phyloP scores from a whole-genome alignment of 2,329 filamentous ascomycete genomes.

The Talaromyces sp. region DNA sequence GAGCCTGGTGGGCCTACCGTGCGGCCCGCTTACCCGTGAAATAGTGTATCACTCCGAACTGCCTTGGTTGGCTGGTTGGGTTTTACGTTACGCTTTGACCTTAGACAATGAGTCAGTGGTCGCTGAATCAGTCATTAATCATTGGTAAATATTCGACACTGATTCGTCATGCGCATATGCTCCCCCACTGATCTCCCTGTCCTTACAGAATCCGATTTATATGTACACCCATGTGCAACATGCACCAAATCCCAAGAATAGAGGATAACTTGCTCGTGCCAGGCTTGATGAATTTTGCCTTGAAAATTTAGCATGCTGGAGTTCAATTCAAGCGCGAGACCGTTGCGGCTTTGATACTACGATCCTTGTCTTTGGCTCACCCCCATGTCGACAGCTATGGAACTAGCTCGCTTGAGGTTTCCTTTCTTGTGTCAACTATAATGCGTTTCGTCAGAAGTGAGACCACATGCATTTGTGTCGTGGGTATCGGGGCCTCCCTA shows the following conservation, averaged over 20 bases:
- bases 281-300: neutral
- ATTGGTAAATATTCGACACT: too few species aligned
- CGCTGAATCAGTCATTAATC: too few species aligned
- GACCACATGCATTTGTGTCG: neutral
- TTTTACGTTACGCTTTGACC: too few species aligned
- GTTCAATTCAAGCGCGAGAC: neutral
- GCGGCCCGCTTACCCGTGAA: too few species aligned
- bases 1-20: too few species aligned
- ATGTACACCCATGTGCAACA: neutral
- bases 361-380: neutral
- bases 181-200: neutral
- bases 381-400: neutral
- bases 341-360: neutral
- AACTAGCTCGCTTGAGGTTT: neutral
- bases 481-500: too few species aligned
- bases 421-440: neutral
- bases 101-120: too few species aligned
- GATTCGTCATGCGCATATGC: neutral
- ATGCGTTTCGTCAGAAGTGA: neutral
- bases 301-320: neutral
- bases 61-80: too few species aligned
- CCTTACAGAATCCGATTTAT: neutral
- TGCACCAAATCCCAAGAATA: neutral
- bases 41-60: too few species aligned
- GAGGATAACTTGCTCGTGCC: neutral